These are phyloP conservation scores for Penicillium capsulatum DNA, from an alignment of 2,329 filamentous ascomycete genomes.

Conservation along the genomic window DNA sequence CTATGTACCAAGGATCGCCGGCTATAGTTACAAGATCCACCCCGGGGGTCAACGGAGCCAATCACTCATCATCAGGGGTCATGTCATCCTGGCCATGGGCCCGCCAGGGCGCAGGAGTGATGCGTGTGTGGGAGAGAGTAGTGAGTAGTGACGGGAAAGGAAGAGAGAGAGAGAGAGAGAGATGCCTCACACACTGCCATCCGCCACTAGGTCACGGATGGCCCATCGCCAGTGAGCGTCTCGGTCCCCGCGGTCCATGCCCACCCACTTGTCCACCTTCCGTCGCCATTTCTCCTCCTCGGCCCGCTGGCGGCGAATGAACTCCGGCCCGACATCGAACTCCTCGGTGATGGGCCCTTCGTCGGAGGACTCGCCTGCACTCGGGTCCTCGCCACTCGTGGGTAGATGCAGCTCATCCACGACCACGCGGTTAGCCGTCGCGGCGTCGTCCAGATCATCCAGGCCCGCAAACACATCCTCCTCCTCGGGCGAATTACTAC, in stretches of 20 bases:
- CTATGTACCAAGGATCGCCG: too few relatives aligned
- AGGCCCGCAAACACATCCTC: constrained; percentile 93
- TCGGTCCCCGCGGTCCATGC: constrained; percentile 46
- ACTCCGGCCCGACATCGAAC: constrained; percentile 94
- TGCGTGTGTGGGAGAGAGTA: neutral
- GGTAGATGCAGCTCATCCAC: constrained; percentile 21
- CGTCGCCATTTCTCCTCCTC: constrained; percentile 89
- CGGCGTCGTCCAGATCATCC: constrained; percentile 77
- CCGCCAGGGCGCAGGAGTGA: constrained; percentile 2
- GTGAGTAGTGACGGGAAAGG: too few relatives aligned
- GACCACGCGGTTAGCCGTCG: too few relatives aligned
- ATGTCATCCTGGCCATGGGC: constrained; percentile 6
- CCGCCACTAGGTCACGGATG: constrained; percentile 49
- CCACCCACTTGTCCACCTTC: constrained; percentile 83
- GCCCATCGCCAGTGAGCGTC: constrained; percentile 71
- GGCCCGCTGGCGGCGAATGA: constrained; percentile 79
- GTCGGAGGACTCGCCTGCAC: constrained; percentile 51
- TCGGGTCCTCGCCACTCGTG: constrained; percentile 38
- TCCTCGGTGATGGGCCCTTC: constrained; percentile 90
- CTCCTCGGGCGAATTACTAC: constrained; percentile 52
- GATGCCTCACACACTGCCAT: constrained; percentile 10
- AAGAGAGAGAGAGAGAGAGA: neutral
- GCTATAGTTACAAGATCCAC: too few relatives aligned
- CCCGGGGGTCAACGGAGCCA: too few relatives aligned
- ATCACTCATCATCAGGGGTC: too few relatives aligned